Evolutionary conservation across 164 flowering plant genomes (phyloP).

Genomic region (Liriodendron chinense): DNA sequence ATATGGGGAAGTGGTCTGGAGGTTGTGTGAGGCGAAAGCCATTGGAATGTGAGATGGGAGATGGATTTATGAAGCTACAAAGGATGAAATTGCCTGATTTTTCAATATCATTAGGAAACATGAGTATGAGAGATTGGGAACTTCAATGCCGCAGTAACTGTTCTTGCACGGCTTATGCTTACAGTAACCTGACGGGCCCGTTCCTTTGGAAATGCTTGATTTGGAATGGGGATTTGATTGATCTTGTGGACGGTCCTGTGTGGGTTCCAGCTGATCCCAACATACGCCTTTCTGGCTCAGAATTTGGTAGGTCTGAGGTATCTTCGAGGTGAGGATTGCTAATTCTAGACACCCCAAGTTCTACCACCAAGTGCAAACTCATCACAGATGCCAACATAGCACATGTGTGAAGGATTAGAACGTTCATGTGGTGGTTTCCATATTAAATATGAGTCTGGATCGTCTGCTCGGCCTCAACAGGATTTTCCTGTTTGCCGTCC

Average conservation of each 20-base stretch:
- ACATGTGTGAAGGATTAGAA: no score
- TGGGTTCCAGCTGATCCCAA: no score
- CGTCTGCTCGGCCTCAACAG: no score
- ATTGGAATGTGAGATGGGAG: constrained; percentile 12
- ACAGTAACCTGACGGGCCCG: not conserved
- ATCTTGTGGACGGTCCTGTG: constrained; percentile 2
- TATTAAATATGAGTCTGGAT: no score
- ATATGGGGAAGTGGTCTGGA: constrained; percentile 5
- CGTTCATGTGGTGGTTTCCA: no score
- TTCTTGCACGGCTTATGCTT: constrained; percentile 21
- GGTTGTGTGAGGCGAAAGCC: constrained; percentile 13
- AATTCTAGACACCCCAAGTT: no score
- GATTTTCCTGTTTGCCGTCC: no score
- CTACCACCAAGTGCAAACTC: no score
- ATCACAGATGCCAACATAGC: no score
- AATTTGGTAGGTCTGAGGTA: no score
- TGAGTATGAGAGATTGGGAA: constrained; percentile 6
- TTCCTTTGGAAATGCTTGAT: not conserved
- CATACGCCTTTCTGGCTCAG: no score
- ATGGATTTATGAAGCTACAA: constrained; percentile 20
- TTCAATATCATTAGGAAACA: not conserved
- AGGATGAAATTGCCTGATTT: constrained; percentile 29
- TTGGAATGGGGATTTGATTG: constrained; percentile 14
- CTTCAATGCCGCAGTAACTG: constrained; percentile 16
- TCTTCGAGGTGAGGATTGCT: no score